These are phyloP conservation scores for Fraxinus platypoda DNA, from an alignment of 305 asterid genomes.

Conservation along the genomic window DNA sequence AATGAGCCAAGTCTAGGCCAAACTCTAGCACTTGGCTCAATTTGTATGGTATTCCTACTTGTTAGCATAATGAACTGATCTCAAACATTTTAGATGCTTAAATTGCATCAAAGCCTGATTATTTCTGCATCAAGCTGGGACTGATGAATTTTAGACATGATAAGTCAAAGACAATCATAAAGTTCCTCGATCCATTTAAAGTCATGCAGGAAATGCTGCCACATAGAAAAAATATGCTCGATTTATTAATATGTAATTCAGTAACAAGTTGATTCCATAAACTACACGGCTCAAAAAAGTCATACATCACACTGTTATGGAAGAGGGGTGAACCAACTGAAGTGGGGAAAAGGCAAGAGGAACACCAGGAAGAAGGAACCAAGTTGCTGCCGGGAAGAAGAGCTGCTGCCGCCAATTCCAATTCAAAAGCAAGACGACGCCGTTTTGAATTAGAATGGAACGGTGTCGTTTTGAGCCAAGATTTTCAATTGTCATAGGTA, in stretches of 20 bases:
- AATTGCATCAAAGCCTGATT: background rate
- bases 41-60: background rate
- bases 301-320: background rate
- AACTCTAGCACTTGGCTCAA: background rate
- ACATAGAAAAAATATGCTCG: background rate
- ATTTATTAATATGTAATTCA: slow-evolving; percentile 1
- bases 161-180: background rate
- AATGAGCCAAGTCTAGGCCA: background rate
- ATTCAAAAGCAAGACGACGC: no score
- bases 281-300: slow-evolving; percentile 6
- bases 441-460: no score
- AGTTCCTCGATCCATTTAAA: background rate
- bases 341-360: no score
- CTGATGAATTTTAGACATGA: background rate
- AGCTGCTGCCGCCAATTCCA: no score
- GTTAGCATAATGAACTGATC: background rate
- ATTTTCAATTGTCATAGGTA: no score
- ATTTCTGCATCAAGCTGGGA: background rate
- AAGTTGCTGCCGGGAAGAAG: no score
- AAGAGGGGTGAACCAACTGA: no score
- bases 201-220: background rate
- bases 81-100: background rate
- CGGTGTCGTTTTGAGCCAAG: no score
- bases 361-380: no score
- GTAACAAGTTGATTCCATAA: background rate